Conservation (phyloP, 768 basidiomycete genomes). For the Cystofilobasidium macerans region DNA sequence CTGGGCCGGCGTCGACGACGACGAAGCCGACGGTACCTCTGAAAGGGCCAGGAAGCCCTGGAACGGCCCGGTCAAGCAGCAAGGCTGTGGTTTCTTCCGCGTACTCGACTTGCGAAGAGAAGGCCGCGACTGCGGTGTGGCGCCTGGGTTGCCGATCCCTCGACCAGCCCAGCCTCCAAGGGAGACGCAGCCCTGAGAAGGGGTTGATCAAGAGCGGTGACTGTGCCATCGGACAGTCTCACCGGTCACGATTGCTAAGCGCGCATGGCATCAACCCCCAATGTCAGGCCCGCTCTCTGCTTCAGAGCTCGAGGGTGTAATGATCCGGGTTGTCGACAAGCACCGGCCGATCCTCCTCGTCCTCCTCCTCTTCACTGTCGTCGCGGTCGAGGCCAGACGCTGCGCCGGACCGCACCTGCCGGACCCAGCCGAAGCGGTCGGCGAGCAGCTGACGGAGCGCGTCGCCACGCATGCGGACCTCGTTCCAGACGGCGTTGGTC, state of each 20-base stretch:
- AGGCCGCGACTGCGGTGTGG: slow-evolving; percentile 31
- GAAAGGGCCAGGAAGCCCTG: not conserved
- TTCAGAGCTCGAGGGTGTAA: too few species aligned
- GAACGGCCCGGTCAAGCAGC: too few species aligned
- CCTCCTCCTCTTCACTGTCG: slow-evolving; percentile 10
- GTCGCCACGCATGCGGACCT: not conserved
- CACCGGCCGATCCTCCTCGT: slow-evolving; percentile 19
- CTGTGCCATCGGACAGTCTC: too few species aligned
- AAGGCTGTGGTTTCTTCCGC: slow-evolving; percentile 38
- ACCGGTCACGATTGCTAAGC: too few species aligned
- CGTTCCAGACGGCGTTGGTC: not conserved
- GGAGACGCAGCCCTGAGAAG: too few species aligned
- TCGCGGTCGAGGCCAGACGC: not conserved
- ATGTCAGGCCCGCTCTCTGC: too few species aligned
- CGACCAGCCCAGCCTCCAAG: too few species aligned
- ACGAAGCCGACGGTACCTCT: not conserved
- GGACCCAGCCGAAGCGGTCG: slow-evolving; percentile 18
- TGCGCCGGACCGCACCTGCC: too few species aligned
- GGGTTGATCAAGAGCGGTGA: too few species aligned
- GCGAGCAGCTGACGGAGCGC: not conserved
- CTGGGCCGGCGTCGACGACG: not conserved
- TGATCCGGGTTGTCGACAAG: slow-evolving; percentile 6
- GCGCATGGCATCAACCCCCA: too few species aligned
- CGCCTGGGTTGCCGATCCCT: too few species aligned
- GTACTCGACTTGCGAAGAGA: slow-evolving; percentile 35